Percentiles rank a stretch among this genome's conserved stretches.
Evolutionary conservation across 306 rosid genomes (phyloP).

Genomic region (Mimosa pudica): DNA sequence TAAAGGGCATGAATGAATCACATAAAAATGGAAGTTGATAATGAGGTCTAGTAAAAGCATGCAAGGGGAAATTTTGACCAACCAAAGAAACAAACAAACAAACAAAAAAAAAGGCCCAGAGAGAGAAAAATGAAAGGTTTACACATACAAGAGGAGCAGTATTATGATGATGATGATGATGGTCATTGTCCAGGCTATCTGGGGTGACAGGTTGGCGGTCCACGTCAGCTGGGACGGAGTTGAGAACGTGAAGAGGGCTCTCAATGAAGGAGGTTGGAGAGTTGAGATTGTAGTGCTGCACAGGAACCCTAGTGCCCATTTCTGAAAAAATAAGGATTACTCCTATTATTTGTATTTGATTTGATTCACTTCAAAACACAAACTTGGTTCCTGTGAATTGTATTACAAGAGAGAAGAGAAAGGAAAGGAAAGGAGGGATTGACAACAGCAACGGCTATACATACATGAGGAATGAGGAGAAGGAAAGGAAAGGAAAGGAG

Average conservation of each 20-base stretch:
- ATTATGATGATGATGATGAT: conserved; percentile 33
- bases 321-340: neutral
- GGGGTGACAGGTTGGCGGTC: conserved; percentile 59
- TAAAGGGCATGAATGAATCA: neutral
- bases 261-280: conserved; percentile 81
- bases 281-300: conserved; percentile 83
- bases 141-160: conserved; percentile 60
- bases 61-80: no score
- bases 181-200: conserved; percentile 53
- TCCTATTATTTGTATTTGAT: no score
- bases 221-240: conserved; percentile 64
- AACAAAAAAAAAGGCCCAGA: no score
- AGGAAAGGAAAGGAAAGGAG: conserved; percentile 12
- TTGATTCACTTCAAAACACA: no score
- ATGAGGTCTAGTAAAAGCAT: no score
- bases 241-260: conserved; percentile 84
- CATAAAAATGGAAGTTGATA: neutral
- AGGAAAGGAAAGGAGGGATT: no score
- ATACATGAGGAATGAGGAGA: neutral
- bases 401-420: conserved; percentile 19
- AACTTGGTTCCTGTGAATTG: neutral
- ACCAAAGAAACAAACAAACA: no score
- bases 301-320: conserved; percentile 89
- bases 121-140: neutral
- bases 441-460: conserved; percentile 51